Conservation (phyloP, 345 rosid genomes). For the Pelargonium nanum region DNA sequence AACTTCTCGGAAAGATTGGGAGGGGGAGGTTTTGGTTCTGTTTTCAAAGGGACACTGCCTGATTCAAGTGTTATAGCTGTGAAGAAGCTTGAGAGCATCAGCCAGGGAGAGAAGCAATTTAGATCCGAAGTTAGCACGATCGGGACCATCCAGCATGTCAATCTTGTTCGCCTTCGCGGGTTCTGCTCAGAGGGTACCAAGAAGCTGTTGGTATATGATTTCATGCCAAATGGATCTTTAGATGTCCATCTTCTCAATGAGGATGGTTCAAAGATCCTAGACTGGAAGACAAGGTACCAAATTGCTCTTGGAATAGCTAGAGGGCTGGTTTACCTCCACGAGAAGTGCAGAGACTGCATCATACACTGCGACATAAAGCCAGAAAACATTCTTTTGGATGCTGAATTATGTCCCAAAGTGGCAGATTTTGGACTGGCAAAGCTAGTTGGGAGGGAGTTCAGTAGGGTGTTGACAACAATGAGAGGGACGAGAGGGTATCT, state of each 20-base stretch:
- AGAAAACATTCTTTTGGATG: constrained; percentile 66
- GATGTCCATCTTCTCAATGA: constrained; percentile 42
- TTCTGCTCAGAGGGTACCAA: constrained; percentile 64
- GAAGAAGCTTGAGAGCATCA: constrained; percentile 67
- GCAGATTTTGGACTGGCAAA: constrained; percentile 85
- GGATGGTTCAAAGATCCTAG: constrained; percentile 22
- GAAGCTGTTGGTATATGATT: constrained; percentile 61
- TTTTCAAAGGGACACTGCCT: constrained; percentile 57
- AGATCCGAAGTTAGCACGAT: constrained; percentile 62
- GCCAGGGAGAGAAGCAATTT: constrained; percentile 90
- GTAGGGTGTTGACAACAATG: constrained; percentile 70
- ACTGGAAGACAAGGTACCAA: constrained; percentile 54
- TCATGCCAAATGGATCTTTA: constrained; percentile 70
- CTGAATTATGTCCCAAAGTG: constrained; percentile 60
- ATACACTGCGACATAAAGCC: constrained; percentile 90
- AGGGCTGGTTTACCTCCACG: constrained; percentile 75
- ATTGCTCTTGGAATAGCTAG: constrained; percentile 69
- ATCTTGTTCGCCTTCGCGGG: constrained; percentile 73
- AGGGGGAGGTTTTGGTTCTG: constrained; percentile 87
- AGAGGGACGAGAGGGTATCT: constrained; percentile 90
- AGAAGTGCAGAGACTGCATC: constrained; percentile 74
- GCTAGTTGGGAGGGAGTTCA: constrained; percentile 72
- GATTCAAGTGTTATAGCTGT: constrained; percentile 63
- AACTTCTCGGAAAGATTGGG: constrained; percentile 71
- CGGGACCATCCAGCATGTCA: constrained; percentile 72